These are phyloP conservation scores for Chloranthus sessilifolius DNA, from an alignment of 164 flowering plant species.

Conservation along the genomic window DNA sequence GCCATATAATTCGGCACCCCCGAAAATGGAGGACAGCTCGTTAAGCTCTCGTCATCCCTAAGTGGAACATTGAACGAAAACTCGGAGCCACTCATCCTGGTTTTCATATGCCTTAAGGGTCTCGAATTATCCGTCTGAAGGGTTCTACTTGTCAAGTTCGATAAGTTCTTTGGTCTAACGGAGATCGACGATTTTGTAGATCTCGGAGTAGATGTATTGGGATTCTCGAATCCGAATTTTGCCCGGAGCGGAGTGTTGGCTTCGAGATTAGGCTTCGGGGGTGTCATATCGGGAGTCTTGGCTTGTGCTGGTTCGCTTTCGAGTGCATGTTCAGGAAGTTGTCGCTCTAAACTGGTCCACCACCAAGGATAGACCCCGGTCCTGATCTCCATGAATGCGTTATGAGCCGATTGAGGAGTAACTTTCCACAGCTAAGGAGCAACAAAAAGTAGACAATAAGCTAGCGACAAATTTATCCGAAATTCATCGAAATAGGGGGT, in stretches of 20 bases:
- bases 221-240: conserved; percentile 25
- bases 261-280: conserved; percentile 35
- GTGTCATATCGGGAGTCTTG: conserved; percentile 41
- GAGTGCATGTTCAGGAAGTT: conserved; percentile 30
- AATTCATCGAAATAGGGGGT: no score
- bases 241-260: conserved; percentile 24
- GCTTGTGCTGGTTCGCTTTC: conserved; percentile 20
- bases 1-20: conserved; percentile 75
- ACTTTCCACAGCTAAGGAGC: conserved; percentile 44
- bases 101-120: conserved; percentile 23
- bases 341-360: conserved; percentile 92
- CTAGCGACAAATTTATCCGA: no score
- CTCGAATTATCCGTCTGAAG: conserved; percentile 19
- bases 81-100: conserved; percentile 32
- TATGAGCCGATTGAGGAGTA: conserved; percentile 40
- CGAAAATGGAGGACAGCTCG: conserved; percentile 89
- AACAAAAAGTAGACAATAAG: neutral
- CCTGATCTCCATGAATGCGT: conserved; percentile 35
- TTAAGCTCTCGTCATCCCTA: conserved; percentile 87
- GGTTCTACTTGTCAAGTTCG: conserved; percentile 7
- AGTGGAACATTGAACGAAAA: conserved; percentile 34
- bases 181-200: conserved; percentile 52
- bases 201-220: conserved; percentile 50
- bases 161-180: conserved; percentile 16
- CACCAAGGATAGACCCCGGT: conserved; percentile 77